Base-by-base conservation (phyloP, 805 yeast species). In the Candida loeiensis region DNA sequence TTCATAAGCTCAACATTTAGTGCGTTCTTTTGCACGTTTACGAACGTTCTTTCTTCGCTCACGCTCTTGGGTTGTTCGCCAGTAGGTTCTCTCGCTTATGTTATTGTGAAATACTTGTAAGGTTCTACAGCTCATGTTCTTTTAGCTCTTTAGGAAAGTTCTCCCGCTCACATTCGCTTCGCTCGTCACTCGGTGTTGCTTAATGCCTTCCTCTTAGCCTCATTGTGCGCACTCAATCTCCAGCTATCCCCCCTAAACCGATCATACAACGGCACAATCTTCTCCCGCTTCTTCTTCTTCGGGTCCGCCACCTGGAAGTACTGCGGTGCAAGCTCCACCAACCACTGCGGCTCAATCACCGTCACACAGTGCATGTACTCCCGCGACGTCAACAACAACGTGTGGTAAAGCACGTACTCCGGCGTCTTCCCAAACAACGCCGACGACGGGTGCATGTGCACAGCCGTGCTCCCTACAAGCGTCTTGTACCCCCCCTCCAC, bases 311-410 rank as follows among this genome's bases (percentile, higher is more conserved):
- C 73, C 54, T 77, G 77, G 71, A 83, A 91, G 59, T 82, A 88
- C 32, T 76, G 79, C 3, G 90, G 87, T 6, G 90, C 88, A 34
- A 59, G 61, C 59, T 82, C 76, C 34, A 78, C 63, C 22, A 91
- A 65, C 96, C 96, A 86, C 46, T 71, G 72, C 0, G 95, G 85
- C 37, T 88, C 89, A 25, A 93, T 78, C n/a, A 76, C 74, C 13
- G 90, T 84, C 20, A 84, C 81, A 50, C 88, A 88, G 41, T 93
- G 85, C 96, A 91, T 88, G 55, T 85, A 93, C 69, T 91, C 98
- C 54, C 81, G 80, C 12, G 85, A 76, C 0, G 99, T 91, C 48
- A 88, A 70, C 21, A 89, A 76, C 39, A 89, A 70, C 22, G 89
- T 85, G 53, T 89, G 89, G 53, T 87, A 90, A 6, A 91, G 59